A percentile compares a stretch with the other conserved stretches of the same genome.
Evolutionary conservation across 179 eudicot genomes (phyloP).

Genomic region (Silene coronaria): DNA sequence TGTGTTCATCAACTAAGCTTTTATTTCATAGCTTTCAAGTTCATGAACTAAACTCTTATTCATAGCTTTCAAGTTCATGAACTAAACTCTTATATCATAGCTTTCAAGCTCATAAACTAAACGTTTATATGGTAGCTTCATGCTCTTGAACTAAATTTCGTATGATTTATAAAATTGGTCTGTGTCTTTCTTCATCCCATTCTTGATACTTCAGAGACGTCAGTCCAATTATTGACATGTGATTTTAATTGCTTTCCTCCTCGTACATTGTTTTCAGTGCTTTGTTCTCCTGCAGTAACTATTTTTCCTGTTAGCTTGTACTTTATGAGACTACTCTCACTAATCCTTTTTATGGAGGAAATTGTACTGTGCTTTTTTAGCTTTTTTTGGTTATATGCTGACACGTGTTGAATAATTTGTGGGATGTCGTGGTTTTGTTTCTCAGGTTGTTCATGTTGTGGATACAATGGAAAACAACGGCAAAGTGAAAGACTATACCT

Average conservation of each 20-base stretch:
- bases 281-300: background rate
- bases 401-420: background rate
- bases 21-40: background rate
- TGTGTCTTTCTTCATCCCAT: background rate
- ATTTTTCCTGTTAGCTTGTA: background rate
- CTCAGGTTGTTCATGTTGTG: conserved; percentile 90
- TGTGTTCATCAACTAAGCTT: no score
- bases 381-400: background rate
- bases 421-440: conserved; percentile 1
- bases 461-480: conserved; percentile 48
- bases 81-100: no score
- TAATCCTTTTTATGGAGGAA: no score
- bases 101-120: no score
- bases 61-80: no score
- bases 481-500: conserved; percentile 38
- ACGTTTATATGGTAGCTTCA: no score
- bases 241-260: background rate
- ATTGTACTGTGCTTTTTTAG: background rate
- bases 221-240: background rate
- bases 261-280: background rate
- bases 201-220: background rate
- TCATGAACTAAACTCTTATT: no score
- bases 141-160: background rate
- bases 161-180: background rate
- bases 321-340: background rate